Base-by-base conservation (phyloP, 805 yeast genomes). In the Sugiyamaella marilandica region DNA sequence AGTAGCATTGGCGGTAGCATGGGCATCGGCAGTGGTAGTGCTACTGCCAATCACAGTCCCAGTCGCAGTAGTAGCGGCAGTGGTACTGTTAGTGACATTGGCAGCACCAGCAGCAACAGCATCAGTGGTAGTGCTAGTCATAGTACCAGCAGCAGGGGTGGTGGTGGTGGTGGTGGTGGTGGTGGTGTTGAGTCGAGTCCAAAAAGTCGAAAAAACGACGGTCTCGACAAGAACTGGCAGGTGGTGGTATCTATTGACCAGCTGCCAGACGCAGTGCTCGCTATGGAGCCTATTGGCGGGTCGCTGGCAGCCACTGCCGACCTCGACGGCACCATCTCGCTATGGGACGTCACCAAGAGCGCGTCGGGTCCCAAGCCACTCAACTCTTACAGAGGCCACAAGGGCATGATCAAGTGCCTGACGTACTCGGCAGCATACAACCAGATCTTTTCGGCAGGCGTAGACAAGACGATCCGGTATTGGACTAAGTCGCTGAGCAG, bases 361-460 rank as follows among this genome's bases (percentile, higher is more conserved):
- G 50, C 41, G 33, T 13, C 19, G 5, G 37, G 9, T 2, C 50
- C 54, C 5, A 45, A 35, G n/a, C 45, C 52, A 13, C 5, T 43
- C 18, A 33, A 36, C 16, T 49, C 59, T n/a, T 55, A 47, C 44
- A 11, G 50, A 9, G 62, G 62, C 10, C 60, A 58, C 39, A 53
- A 45, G 13, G 64, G 64, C 24, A 37, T 44, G 11, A 48, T 60
- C 16, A 44, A 50, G 8, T 53, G 56, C 10, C 52, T 60, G 26
- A 54, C 47, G n/a, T 55, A 58, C 41, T 50, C 54, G 19, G 47
- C 47, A 13, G 48, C 57, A 13, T 36, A 51, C 3, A 51, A 52
- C n/a, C 26, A 45, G 45, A 43, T 60, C 34, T 58, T 41, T 37
- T 55, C 65, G 1, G 61, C 59, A 16, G 65, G 63, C 10, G 49